Percentiles rank a stretch among this genome's conserved stretches.
Conservation (phyloP, 2,329 filamentous ascomycete species). For the Aspergillus terreus region DNA sequence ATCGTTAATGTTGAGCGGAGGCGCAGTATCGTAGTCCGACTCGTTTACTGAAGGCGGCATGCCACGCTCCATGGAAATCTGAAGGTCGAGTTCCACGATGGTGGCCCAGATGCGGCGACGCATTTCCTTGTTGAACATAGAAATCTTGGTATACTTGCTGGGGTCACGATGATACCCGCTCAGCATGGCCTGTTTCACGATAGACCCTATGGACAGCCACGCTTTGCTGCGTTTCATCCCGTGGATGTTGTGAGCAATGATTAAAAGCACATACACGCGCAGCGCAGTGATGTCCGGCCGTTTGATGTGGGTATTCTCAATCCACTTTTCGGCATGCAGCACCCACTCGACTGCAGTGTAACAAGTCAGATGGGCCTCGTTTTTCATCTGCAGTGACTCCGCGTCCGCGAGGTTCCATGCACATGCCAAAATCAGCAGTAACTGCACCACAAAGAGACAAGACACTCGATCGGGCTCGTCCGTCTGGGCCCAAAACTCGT, state of each 20-base stretch:
- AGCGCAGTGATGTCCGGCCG: slow-evolving; percentile 49
- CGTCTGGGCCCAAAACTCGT: slow-evolving; percentile 31
- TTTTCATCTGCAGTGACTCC: slow-evolving; percentile 25
- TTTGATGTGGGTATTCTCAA: slow-evolving; percentile 70
- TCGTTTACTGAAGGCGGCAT: slow-evolving; percentile 47
- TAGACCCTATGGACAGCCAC: slow-evolving; percentile 50
- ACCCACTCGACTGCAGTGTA: slow-evolving; percentile 63
- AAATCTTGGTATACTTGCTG: slow-evolving; percentile 30
- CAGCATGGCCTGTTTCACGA: slow-evolving; percentile 52
- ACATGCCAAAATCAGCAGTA: slow-evolving; percentile 36
- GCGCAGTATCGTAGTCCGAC: slow-evolving; percentile 46
- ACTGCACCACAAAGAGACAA: slow-evolving; percentile 31
- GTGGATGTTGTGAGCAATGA: slow-evolving; percentile 49
- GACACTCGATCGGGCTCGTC: slow-evolving; percentile 25
- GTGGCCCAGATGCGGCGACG: slow-evolving; percentile 56
- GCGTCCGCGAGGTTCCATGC: slow-evolving; percentile 36
- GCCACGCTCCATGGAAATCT: slow-evolving; percentile 53
- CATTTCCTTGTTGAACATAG: slow-evolving; percentile 42
- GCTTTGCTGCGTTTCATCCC: slow-evolving; percentile 53
- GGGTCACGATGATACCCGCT: slow-evolving; percentile 50
- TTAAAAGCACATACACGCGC: slow-evolving; percentile 49
- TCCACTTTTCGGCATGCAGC: slow-evolving; percentile 80
- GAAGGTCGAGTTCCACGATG: slow-evolving; percentile 55
- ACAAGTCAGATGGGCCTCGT: slow-evolving; percentile 22
- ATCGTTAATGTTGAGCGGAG: slow-evolving; percentile 51